Base-by-base conservation (phyloP, 768 basidiomycete species). In the Phylloporus arenicola region DNA sequence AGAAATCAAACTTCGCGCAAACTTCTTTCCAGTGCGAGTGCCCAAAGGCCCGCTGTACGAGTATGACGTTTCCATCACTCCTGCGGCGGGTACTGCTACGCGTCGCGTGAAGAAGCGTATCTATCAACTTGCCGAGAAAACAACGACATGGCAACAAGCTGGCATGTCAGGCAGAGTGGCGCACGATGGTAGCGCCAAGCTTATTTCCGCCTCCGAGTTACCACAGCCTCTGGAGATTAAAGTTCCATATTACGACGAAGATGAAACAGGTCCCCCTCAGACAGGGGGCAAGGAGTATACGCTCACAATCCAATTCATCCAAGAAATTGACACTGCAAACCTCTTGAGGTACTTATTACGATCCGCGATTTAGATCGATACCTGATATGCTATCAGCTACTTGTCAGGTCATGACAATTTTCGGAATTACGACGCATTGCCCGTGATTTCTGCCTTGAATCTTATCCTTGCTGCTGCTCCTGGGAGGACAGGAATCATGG, bases 11-110 rank as follows among this genome's bases (percentile, higher is more conserved):
- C 68, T 81, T 35, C 75, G 78, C 19, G 63, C 78, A 3, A 80
- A 80, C 47, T 79, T 79, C 65, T 80, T 81, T 57, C 70, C 78
- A 9, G 61, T 81, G 19, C 63, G 61, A 14, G 65, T 78, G 16
- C 77, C 78, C 6, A 74, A 73, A 49, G 72, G 70, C 6, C 72
- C 75, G 1, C 39, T 81, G 20, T 69, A 70, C 54, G 78, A 80
- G 49, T 80, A 80, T 49, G 75, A 75, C 43, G 69, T 78, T 29
- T 54, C 64, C n/a, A 70, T 76, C 19, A 57, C 65, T 0, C 77
- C 76, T 34, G 51, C 40, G 4, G 58, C 65, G 3, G 68, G 62
- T 1, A 67, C 67, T 9, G 44, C 68, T 14, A 51, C 57, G 29
- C 69, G 68, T 48, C 71, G 78, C 7, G 66, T 80, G 31, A 75